Percentiles rank a stretch among this genome's conserved stretches.
phyloP scores from a whole-genome alignment of 108 stramenopile genomes.

The Cyclotella sp. region DNA sequence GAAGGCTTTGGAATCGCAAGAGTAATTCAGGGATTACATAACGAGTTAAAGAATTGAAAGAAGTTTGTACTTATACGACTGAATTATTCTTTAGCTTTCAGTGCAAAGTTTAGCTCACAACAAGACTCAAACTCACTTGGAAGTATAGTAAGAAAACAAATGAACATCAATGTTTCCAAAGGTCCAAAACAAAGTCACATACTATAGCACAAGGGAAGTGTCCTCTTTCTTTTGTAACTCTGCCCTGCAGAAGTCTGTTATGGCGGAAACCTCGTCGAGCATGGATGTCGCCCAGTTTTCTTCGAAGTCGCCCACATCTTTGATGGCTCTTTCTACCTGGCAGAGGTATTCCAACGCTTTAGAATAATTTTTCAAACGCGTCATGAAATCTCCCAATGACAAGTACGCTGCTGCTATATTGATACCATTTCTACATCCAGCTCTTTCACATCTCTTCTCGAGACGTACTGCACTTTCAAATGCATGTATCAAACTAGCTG shows the following conservation, averaged over 20 bases:
- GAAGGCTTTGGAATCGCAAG: slow-evolving; percentile 42
- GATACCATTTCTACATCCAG: slow-evolving; percentile 46
- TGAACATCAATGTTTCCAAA: too few relatives aligned
- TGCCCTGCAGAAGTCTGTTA: slow-evolving; percentile 29
- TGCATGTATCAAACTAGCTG: slow-evolving; percentile 28
- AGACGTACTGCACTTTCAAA: slow-evolving; percentile 42
- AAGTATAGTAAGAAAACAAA: too few relatives aligned
- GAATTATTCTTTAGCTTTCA: too few relatives aligned
- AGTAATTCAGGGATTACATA: slow-evolving; percentile 25
- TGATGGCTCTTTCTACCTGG: slow-evolving; percentile 28
- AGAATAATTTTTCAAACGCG: slow-evolving; percentile 37
- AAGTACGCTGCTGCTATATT: slow-evolving; percentile 46
- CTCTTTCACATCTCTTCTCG: slow-evolving; percentile 32
- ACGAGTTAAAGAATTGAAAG: not conserved
- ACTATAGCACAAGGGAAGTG: not conserved
- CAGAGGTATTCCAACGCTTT: slow-evolving; percentile 36
- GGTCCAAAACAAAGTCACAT: too few relatives aligned
- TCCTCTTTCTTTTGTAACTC: slow-evolving; percentile 26
- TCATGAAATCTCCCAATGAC: slow-evolving; percentile 48
- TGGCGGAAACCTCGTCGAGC: slow-evolving; percentile 36
- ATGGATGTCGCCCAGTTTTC: slow-evolving; percentile 39
- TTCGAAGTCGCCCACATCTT: slow-evolving; percentile 24
- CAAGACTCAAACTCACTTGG: too few relatives aligned
- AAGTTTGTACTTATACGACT: not conserved
- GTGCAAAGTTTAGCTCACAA: too few relatives aligned